Evolutionary conservation across 1,139 yeast genomes (phyloP).

Genomic region (Geotrichum candidum): DNA sequence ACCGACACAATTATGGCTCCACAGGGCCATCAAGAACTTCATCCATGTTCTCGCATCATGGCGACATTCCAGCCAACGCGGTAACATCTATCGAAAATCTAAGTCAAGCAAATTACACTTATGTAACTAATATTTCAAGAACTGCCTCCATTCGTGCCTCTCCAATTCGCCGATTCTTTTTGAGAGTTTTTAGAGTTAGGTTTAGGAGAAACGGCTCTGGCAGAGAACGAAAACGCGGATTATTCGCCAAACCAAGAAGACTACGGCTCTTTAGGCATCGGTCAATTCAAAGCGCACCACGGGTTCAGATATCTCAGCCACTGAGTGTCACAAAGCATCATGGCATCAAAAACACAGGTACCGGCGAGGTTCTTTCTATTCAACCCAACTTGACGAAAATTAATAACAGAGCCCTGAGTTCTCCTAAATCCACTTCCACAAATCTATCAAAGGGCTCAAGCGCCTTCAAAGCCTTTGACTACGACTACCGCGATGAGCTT

Average conservation of each 20-base stretch:
- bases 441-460: background rate
- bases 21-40: background rate
- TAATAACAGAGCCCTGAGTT: background rate
- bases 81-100: slow-evolving; percentile 6
- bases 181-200: slow-evolving; percentile 1
- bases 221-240: background rate
- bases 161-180: background rate
- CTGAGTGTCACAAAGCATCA: slow-evolving; percentile 8
- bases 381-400: background rate
- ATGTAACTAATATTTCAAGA: background rate
- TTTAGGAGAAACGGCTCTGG: background rate
- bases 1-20: background rate
- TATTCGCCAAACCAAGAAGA: background rate
- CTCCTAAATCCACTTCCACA: background rate
- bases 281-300: background rate
- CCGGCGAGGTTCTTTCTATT: slow-evolving; percentile 7
- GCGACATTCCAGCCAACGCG: background rate
- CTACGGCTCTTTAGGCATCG: slow-evolving; percentile 7
- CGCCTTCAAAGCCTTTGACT: background rate
- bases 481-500: background rate
- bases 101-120: background rate
- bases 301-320: slow-evolving; percentile 12
- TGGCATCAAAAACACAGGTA: slow-evolving; percentile 6
- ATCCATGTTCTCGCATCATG: background rate
- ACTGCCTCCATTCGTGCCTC: background rate